Evolutionary conservation across 1,284 basidiomycete genomes (phyloP).

Genomic region (Salmacisia buchloeana): DNA sequence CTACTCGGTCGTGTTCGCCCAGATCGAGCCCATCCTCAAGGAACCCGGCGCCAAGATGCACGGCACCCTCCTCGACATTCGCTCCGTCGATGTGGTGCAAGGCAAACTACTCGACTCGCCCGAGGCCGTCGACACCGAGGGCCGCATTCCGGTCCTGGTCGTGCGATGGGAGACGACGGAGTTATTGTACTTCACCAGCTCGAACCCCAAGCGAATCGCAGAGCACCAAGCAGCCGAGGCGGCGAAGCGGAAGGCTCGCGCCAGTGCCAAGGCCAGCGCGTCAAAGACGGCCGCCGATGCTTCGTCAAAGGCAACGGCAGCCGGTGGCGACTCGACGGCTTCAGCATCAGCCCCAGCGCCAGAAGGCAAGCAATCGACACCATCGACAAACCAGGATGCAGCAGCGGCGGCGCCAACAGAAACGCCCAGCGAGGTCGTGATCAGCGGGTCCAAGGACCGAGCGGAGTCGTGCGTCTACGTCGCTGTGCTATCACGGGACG

Average conservation of each 20-base stretch:
- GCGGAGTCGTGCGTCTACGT: conserved; percentile 92
- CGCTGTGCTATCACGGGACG: conserved; percentile 79
- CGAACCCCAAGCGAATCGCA: conserved; percentile 53
- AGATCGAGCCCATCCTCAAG: conserved; percentile 85
- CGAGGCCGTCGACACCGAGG: conserved; percentile 52
- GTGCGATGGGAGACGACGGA: conserved; percentile 91
- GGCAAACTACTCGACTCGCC: conserved; percentile 58
- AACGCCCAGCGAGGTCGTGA: conserved; percentile 60
- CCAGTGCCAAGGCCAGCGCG: neutral
- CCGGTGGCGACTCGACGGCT: too few species aligned
- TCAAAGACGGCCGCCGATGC: neutral
- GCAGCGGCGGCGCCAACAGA: neutral
- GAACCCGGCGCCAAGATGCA: conserved; percentile 64
- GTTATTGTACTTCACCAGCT: conserved; percentile 82
- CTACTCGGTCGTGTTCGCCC: conserved; percentile 86
- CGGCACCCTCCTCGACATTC: conserved; percentile 42
- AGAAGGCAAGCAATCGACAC: too few species aligned
- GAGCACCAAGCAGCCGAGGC: conserved; percentile 2
- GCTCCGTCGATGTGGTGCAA: conserved; percentile 42
- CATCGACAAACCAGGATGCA: neutral
- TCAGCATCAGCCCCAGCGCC: too few species aligned
- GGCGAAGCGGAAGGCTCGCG: conserved; percentile 1
- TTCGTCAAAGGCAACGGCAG: neutral
- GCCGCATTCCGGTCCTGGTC: conserved; percentile 78
- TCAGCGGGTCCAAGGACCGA: conserved; percentile 53